Evolutionary conservation across 805 yeast species (phyloP).

Genomic region (Candida nemodendra): DNA sequence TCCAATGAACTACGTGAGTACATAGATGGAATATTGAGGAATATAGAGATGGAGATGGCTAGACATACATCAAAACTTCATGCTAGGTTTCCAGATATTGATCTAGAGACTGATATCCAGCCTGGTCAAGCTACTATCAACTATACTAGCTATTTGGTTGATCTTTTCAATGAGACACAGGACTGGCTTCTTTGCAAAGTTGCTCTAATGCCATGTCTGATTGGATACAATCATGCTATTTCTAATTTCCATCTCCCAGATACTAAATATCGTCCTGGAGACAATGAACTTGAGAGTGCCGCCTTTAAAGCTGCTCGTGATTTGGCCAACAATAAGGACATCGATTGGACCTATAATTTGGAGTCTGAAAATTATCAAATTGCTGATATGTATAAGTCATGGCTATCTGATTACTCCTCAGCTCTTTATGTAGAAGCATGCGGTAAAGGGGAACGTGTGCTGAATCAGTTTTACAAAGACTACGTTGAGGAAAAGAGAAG

Average conservation of each 20-base stretch:
- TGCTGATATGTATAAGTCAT: slow-evolving; percentile 37
- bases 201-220: slow-evolving; percentile 72
- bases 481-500: slow-evolving; percentile 28
- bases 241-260: slow-evolving; percentile 6
- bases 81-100: slow-evolving; percentile 39
- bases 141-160: slow-evolving; percentile 59
- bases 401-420: slow-evolving; percentile 64
- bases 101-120: slow-evolving; percentile 40
- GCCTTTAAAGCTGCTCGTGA: slow-evolving; percentile 21
- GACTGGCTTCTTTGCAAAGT: slow-evolving; percentile 66
- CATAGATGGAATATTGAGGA: slow-evolving; percentile 49
- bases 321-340: not conserved
- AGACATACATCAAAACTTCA: slow-evolving; percentile 53
- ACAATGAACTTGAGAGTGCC: slow-evolving; percentile 1
- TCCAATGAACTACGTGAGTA: slow-evolving; percentile 48
- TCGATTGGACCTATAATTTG: slow-evolving; percentile 2
- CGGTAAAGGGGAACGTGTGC: slow-evolving; percentile 44
- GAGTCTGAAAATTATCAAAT: slow-evolving; percentile 30
- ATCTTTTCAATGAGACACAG: slow-evolving; percentile 48
- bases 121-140: slow-evolving; percentile 57
- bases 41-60: slow-evolving; percentile 53
- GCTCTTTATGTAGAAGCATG: slow-evolving; percentile 58
- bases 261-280: slow-evolving; percentile 14
- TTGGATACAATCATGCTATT: slow-evolving; percentile 65
- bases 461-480: slow-evolving; percentile 25